Evolutionary conservation across 371 early-diverging fungal genomes (phyloP).

Genomic region (Lichtheimia corymbifera): DNA sequence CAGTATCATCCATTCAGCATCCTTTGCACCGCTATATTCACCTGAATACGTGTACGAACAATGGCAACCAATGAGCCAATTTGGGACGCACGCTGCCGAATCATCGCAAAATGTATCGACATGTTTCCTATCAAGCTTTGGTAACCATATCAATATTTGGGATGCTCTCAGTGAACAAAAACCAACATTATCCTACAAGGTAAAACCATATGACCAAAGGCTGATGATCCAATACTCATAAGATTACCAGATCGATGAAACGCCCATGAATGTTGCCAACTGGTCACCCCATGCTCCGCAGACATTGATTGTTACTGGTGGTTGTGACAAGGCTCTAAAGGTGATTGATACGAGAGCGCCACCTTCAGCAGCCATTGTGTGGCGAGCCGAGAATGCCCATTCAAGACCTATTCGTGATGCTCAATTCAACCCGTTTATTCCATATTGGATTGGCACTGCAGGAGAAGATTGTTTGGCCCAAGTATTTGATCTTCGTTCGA

Average conservation of each 20-base stretch:
- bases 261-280: slow-evolving; percentile 18
- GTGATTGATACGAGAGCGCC: slow-evolving; percentile 29
- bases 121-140: slow-evolving; percentile 6
- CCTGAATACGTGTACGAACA: slow-evolving; percentile 8
- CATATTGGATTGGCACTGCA: slow-evolving; percentile 78
- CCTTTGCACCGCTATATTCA: slow-evolving; percentile 26
- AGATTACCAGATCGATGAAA: no score
- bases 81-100: background rate
- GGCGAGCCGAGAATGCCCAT: slow-evolving; percentile 34
- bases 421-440: slow-evolving; percentile 74
- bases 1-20: slow-evolving; percentile 23
- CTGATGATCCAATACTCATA: background rate
- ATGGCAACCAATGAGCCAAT: slow-evolving; percentile 10
- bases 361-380: slow-evolving; percentile 15
- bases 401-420: slow-evolving; percentile 55
- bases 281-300: slow-evolving; percentile 43
- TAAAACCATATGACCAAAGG: background rate
- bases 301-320: slow-evolving; percentile 30
- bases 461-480: slow-evolving; percentile 70
- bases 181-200: slow-evolving; percentile 13
- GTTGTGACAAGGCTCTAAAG: slow-evolving; percentile 16
- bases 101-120: slow-evolving; percentile 1
- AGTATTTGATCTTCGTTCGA: slow-evolving; percentile 77
- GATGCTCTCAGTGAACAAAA: slow-evolving; percentile 20
- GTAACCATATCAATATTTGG: slow-evolving; percentile 28